Conservation (phyloP, 306 rosid species). For the Pachyrhizus erosus region DNA sequence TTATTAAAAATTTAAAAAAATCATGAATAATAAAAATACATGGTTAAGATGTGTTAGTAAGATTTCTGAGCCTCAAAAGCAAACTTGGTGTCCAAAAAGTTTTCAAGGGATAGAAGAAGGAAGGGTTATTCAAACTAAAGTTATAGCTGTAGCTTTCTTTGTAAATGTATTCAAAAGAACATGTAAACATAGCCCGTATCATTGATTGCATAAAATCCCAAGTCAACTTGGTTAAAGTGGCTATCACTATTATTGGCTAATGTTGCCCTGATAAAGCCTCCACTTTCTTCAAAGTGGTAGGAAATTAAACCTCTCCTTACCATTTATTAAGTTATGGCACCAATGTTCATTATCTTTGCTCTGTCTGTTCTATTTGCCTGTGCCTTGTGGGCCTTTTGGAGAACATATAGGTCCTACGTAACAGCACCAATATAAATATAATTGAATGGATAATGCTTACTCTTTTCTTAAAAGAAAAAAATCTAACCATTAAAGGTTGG, state of each 20-base stretch:
- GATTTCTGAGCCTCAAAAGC: too few species aligned
- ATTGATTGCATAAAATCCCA: not conserved
- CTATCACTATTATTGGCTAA: conserved; percentile 13
- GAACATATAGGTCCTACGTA: conserved; percentile 26
- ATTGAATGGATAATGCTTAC: not conserved
- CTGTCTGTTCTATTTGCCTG: conserved; percentile 10
- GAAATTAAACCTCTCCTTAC: not conserved
- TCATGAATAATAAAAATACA: too few species aligned
- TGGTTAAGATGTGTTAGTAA: too few species aligned
- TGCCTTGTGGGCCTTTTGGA: not conserved
- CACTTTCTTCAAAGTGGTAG: conserved; percentile 35
- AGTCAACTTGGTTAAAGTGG: conserved; percentile 24
- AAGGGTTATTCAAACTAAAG: too few species aligned
- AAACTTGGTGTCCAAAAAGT: too few species aligned
- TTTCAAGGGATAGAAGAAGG: too few species aligned
- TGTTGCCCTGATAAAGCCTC: conserved; percentile 7
- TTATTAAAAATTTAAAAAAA: too few species aligned
- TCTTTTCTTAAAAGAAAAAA: not conserved
- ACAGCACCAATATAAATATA: not conserved
- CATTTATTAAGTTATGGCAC: conserved; percentile 25
- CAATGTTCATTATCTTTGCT: not conserved
- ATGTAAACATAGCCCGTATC: not conserved
- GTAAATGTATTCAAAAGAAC: too few species aligned
- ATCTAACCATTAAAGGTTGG: not conserved
- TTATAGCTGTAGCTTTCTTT: too few species aligned